Evolutionary conservation across 2,329 filamentous ascomycete genomes (phyloP).

Genomic region (Cercospora sojina): DNA sequence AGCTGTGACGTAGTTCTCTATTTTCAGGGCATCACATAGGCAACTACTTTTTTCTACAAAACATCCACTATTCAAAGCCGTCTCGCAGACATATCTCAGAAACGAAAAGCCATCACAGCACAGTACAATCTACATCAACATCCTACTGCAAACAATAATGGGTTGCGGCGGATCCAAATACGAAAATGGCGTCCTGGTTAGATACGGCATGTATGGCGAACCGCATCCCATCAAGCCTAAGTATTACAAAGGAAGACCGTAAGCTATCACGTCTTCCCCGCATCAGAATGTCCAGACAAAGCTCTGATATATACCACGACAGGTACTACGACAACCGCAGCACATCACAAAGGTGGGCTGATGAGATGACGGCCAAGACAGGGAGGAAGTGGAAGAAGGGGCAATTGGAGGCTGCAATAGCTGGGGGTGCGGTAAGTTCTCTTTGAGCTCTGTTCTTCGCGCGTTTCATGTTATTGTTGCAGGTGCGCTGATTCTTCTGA

Average conservation of each 20-base stretch:
- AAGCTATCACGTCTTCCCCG: not conserved
- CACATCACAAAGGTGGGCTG: not conserved
- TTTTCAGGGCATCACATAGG: not conserved
- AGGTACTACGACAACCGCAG: not conserved
- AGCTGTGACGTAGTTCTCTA: not conserved
- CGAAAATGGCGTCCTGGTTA: not conserved
- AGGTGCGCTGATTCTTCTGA: not conserved
- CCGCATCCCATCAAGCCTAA: not conserved
- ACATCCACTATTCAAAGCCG: not conserved
- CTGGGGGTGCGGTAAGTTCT: not conserved
- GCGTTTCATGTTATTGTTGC: no score
- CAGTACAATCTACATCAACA: not conserved
- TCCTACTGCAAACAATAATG: not conserved
- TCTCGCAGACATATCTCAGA: no score
- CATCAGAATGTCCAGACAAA: no score
- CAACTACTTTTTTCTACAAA: not conserved
- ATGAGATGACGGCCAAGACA: slow-evolving; percentile 1
- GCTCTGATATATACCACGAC: not conserved
- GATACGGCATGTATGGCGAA: not conserved
- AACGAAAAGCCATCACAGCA: not conserved
- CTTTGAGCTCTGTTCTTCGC: not conserved
- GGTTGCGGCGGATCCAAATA: not conserved
- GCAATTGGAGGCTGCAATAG: not conserved
- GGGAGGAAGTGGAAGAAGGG: not conserved
- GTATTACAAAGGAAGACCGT: not conserved